Evolutionary conservation across 352 stramenopile species (phyloP).

Genomic region (Globisporangium cystogenes): DNA sequence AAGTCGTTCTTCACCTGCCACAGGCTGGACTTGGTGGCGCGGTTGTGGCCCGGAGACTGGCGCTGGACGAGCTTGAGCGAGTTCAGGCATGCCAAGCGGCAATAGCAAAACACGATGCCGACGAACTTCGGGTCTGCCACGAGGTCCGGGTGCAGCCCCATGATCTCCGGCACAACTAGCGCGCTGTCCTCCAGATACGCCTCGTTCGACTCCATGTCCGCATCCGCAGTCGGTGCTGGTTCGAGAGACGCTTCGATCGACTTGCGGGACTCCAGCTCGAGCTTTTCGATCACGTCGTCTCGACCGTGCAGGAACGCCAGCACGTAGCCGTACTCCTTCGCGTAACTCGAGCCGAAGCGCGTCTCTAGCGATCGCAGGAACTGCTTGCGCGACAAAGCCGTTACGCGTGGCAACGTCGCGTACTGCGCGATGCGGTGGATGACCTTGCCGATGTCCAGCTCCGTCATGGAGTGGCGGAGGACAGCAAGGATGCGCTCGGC

Average conservation of each 20-base stretch:
- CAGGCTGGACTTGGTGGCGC: constrained; percentile 63
- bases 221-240: not conserved
- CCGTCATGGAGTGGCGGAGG: constrained; percentile 78
- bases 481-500: constrained; percentile 75
- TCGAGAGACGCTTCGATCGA: constrained; percentile 12
- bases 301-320: constrained; percentile 68
- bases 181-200: constrained; percentile 10
- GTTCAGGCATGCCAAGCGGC: constrained; percentile 75
- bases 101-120: constrained; percentile 80
- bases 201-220: constrained; percentile 2
- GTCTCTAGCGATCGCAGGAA: constrained; percentile 72
- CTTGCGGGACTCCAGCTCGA: constrained; percentile 43
- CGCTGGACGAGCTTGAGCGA: constrained; percentile 74
- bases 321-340: constrained; percentile 61
- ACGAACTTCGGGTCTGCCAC: constrained; percentile 72
- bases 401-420: constrained; percentile 71
- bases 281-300: constrained; percentile 63
- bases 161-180: constrained; percentile 61
- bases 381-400: constrained; percentile 63
- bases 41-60: constrained; percentile 34
- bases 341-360: constrained; percentile 49
- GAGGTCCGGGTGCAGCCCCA: constrained; percentile 70
- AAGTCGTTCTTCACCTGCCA: constrained; percentile 84
- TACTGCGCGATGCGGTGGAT: constrained; percentile 79
- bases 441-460: constrained; percentile 77